Conservation (phyloP, 140 eudicot species). For the Eryngium alpinum region DNA sequence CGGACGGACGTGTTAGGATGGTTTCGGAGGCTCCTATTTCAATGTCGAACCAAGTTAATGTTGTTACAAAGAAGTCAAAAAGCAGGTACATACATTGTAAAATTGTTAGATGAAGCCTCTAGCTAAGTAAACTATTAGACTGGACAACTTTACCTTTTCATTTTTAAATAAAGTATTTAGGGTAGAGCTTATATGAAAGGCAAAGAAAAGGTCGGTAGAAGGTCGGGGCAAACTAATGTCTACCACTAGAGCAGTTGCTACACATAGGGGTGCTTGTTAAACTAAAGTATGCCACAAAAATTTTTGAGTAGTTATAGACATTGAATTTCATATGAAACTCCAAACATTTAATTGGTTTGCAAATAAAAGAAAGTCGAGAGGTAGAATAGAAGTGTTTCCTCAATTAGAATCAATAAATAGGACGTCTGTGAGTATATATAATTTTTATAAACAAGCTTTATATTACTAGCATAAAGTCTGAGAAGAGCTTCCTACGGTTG, state of each 20-base stretch:
- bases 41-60: conserved; percentile 10
- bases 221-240: not conserved
- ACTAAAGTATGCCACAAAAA: not conserved
- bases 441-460: not conserved
- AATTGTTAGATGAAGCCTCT: not conserved
- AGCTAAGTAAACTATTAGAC: not conserved
- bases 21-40: conserved; percentile 17
- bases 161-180: not conserved
- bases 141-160: not conserved
- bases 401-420: not conserved
- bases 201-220: not conserved
- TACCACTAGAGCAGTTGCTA: not conserved
- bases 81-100: not conserved
- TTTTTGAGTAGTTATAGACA: not conserved
- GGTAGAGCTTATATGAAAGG: not conserved
- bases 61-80: conserved; percentile 12
- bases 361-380: not conserved
- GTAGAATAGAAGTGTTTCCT: not conserved
- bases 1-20: conserved; percentile 4
- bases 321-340: not conserved
- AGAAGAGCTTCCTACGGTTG: not conserved
- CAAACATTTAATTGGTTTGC: not conserved
- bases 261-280: not conserved
- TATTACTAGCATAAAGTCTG: too few relatives aligned
- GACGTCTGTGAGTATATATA: not conserved